Evolutionary conservation across 2,329 filamentous ascomycete species (phyloP), one percentile per base, ranked within the genome.

Genomic region (Arthrobotrys pseudoclavata): DNA sequence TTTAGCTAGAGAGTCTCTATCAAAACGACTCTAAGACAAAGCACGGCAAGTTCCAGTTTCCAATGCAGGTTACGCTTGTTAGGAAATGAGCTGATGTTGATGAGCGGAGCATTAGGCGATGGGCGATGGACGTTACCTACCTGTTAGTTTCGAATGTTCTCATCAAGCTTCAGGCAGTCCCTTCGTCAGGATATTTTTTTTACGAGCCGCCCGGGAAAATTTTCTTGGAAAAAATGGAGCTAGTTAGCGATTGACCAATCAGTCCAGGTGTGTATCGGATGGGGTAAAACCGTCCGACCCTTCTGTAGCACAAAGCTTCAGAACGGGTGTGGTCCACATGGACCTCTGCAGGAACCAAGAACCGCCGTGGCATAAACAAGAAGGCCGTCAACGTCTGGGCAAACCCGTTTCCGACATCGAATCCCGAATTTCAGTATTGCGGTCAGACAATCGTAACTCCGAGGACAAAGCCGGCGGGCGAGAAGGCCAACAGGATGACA

Each of bases 291-390:
- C 52, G 42, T 62, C 5, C 37, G 15, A 22, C 31, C 18, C 13
- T 69, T 69, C 50, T 57, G 57, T 66, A 50, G 45, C 48, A 76
- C 57, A 76, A 60, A 52, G 20, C 55, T 26, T 60, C 55, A 26
- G 6, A 20, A 60, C 55, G 26, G 42, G 34, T 45, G 29, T 50
- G 31, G 37, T 42, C 66, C 52, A 48, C 40, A 57, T 69, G 55
- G 55, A 7, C 24, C 24, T 47, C 60, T 40, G 70, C 71, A 76
- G 71, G 71, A 66, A 76, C 71, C 71, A 76, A 76, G 71, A 63
- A 60, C 31, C 7, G 29, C 34, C 15, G 55, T 57, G 50, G 48
- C 61, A 66, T 61, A 67, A 67, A 67, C 18, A 48, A 74, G 63
- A 76, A 69, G 66, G 71, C 48, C 55, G 13, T 50, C 55, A 66